Evolutionary conservation across 2,329 filamentous ascomycete species (phyloP), one percentile per base, ranked within the genome.

Genomic region (Calonectria pseudoturangicola): DNA sequence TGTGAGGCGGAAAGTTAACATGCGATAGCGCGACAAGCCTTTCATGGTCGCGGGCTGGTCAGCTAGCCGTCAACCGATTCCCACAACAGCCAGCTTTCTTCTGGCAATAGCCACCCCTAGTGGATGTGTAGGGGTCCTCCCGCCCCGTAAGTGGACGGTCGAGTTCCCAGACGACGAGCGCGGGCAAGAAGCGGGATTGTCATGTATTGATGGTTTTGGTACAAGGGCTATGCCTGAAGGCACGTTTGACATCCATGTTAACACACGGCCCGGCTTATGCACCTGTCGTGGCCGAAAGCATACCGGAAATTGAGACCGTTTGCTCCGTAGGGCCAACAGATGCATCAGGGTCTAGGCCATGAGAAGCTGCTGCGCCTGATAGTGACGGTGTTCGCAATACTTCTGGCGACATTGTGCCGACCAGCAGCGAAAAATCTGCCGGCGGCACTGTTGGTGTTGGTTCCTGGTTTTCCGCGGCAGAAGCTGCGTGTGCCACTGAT

Each of bases 231-330:
- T 69, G 30, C 45, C 71, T 54, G 66, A 70, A 62, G 56, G 18
- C 47, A 66, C n/a, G 30, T 18, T 13, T 36, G 65, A 54, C 70
- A 69, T 62, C 68, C 68, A 76, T 75, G 76, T 74, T 58, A 67
- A 72, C 70, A 76, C 62, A 71, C 68, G 60, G 76, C 62, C 74
- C 71, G 74, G 45, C 70, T 71, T 71, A 79, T 78, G 77, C 77
- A 76, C 73, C 74, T 72, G 73, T 64, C 70, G 33, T 33, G 69
- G 71, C 74, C 50, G 70, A 68, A 71, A 74, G 71, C 74, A 77
- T 67, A 71, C 69, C 50, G 71, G 69, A 73, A 76, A 66, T 54
- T 67, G 48, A 51, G 18, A 27, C 71, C 72, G 73, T 33, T 62
- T 65, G 48, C 48, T 60, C 25, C 25, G 70, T 41, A 67, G 68